phyloP scores from a whole-genome alignment of 2,329 filamentous ascomycete species.

The Microsporum ferrugineum region DNA sequence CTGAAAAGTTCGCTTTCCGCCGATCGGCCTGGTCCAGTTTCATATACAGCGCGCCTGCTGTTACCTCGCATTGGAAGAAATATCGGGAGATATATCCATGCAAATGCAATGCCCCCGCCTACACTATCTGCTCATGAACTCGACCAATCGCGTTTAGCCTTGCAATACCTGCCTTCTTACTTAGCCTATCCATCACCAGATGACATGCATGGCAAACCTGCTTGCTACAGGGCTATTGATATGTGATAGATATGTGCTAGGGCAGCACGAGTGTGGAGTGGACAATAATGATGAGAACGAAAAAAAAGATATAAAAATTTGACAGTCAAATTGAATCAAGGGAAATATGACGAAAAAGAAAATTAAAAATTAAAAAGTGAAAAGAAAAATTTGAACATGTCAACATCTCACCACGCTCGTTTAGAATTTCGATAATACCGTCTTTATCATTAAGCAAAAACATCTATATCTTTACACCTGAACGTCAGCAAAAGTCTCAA shows the following conservation, averaged over 20 bases:
- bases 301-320: background rate
- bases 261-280: background rate
- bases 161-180: background rate
- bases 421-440: background rate
- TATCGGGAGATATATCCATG: background rate
- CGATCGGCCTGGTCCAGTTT: background rate
- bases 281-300: background rate
- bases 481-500: background rate
- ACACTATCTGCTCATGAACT: background rate
- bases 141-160: background rate
- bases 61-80: constrained; percentile 3
- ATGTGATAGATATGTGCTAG: background rate
- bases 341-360: background rate
- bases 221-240: background rate
- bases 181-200: background rate
- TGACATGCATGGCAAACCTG: background rate
- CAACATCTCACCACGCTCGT: background rate
- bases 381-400: background rate
- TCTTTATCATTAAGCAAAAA: background rate
- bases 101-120: background rate
- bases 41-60: constrained; percentile 1
- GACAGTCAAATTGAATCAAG: background rate
- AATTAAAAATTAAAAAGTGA: background rate
- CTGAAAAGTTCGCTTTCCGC: background rate
- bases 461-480: background rate